Base-by-base conservation (phyloP, 306 rosid genomes). In the Corylus americana region DNA sequence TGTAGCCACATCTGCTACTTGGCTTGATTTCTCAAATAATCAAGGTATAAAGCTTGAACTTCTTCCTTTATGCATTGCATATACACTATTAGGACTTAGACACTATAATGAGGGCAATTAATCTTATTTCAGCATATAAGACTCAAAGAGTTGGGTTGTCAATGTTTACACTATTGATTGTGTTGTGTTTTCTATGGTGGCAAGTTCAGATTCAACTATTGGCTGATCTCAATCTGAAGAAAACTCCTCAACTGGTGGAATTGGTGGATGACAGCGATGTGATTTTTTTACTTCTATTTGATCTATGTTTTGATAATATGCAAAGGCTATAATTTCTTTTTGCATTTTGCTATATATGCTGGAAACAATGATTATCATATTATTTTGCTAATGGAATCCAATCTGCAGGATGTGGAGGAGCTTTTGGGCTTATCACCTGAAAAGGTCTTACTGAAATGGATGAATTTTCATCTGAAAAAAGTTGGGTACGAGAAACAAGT, bases 161-260 rank as follows among this genome's bases (percentile, higher is more conserved):
- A 39, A 59, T 74, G 73, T 70, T 62, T 76, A 75, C 55, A 47
- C 53, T 73, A 53, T 76, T 44, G 53, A 71, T 74, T 77, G 31
- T 70, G 61, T 58, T 71, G 39, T 79, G 70, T 72, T 77, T 84
- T 77, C 64, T 83, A n/a, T 82, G 83, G n/a, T 82, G 85, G 82
- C 54, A 71, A 67, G 37, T 55, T 86, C 77, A 92, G 99, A 93
- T 96, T 91, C 99, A 96, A 91, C 63, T 96, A 68, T 87, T 96
- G 81, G 97, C 99, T 77, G 94, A 90, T 89, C 96, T 96, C 78
- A 89, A 91, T 91, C 92, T 96, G 89, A 96, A 93, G 94, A 91
- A 93, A 82, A 96, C 99, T 86, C 99, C 99, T 78, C 96, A 96
- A 79, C 99, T 96, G 73, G 88, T 96, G 85, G 99, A 93, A 88